phyloP scores from a whole-genome alignment of 169 alveolate genomes.

The Perkinsus chesapeaki region DNA sequence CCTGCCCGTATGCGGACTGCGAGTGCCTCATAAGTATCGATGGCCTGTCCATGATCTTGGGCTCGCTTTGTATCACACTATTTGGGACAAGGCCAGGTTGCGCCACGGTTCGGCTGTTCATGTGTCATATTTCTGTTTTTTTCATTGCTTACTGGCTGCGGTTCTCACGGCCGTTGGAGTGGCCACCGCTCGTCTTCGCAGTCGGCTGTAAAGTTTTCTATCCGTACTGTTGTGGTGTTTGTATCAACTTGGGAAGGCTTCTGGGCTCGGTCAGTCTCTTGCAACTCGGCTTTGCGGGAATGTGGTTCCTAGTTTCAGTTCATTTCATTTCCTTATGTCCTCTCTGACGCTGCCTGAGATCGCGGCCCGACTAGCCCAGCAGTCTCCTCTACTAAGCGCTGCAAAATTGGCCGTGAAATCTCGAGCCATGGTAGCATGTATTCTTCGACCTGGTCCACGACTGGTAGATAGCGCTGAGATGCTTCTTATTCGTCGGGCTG shows the following conservation, averaged over 20 bases:
- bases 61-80: neutral
- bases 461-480: neutral
- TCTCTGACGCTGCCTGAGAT: neutral
- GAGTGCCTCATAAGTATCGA: neutral
- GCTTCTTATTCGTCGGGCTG: neutral
- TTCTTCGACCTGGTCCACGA: neutral
- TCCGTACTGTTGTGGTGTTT: no score
- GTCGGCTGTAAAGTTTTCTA: neutral
- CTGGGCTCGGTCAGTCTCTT: neutral
- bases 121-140: neutral
- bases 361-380: neutral
- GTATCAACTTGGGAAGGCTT: no score
- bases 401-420: neutral
- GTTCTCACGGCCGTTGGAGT: neutral
- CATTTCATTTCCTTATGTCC: neutral
- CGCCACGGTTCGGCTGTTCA: neutral
- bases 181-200: neutral
- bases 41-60: neutral
- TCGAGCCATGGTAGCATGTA: neutral
- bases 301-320: no score
- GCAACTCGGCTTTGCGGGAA: no score
- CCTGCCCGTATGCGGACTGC: neutral
- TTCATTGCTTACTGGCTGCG: neutral
- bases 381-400: neutral
- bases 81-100: neutral